phyloP scores from a whole-genome alignment of 805 yeast genomes.

The Candida chauliodis region DNA sequence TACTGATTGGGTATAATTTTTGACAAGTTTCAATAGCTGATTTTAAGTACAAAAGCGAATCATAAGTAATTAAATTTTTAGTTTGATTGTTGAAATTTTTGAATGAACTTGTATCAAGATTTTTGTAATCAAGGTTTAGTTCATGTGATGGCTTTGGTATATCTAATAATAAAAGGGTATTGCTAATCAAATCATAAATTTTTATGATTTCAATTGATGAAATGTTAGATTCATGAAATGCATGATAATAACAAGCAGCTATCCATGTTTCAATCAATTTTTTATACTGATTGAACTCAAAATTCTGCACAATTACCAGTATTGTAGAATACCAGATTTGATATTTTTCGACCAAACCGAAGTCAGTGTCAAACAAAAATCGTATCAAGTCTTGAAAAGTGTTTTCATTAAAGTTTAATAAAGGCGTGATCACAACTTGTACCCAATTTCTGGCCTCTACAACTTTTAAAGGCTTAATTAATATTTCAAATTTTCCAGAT shows the following conservation, averaged over 20 bases:
- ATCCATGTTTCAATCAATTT: slow-evolving; percentile 18
- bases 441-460: slow-evolving; percentile 22
- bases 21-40: slow-evolving; percentile 27
- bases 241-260: slow-evolving; percentile 21
- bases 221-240: slow-evolving; percentile 11
- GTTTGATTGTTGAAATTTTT: slow-evolving; percentile 20
- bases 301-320: slow-evolving; percentile 12
- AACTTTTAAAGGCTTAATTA: slow-evolving; percentile 21
- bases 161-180: slow-evolving; percentile 15
- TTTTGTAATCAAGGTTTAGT: not conserved
- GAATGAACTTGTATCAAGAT: slow-evolving; percentile 5
- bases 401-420: slow-evolving; percentile 15
- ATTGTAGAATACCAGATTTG: slow-evolving; percentile 19
- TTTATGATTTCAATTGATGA: slow-evolving; percentile 25
- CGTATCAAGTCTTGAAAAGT: slow-evolving; percentile 22
- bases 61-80: slow-evolving; percentile 16
- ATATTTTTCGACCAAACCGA: slow-evolving; percentile 13
- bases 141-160: not conserved
- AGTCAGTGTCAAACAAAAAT: slow-evolving; percentile 19
- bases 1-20: slow-evolving; percentile 30
- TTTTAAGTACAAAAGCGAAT: slow-evolving; percentile 15
- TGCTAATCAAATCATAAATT: slow-evolving; percentile 26
- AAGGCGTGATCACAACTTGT: slow-evolving; percentile 27
- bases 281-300: slow-evolving; percentile 11
- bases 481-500: slow-evolving; percentile 16